Conservation (phyloP, 2,329 filamentous ascomycete species). For the Colletotrichum godetiae region DNA sequence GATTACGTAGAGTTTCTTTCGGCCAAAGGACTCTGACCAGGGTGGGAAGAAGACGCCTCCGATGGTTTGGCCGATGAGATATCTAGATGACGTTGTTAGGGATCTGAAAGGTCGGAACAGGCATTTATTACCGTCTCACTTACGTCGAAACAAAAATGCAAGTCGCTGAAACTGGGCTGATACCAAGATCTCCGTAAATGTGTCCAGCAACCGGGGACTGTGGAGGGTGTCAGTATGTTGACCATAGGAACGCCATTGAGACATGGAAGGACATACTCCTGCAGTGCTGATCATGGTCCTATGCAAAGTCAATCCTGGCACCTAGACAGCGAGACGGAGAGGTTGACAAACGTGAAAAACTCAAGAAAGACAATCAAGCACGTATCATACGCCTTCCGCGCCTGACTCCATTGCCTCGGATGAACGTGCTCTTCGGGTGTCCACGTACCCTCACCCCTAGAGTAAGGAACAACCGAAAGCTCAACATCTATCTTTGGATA, state of each 20-base stretch:
- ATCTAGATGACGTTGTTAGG: neutral
- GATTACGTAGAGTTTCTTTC: slow-evolving; percentile 17
- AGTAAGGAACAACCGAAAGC: no score
- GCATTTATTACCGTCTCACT: neutral
- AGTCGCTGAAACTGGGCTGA: slow-evolving; percentile 3
- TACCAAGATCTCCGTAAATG: neutral
- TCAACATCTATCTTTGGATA: no score
- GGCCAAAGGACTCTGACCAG: slow-evolving; percentile 20
- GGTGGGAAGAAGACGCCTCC: slow-evolving; percentile 19
- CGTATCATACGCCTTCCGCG: slow-evolving; percentile 17
- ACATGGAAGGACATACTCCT: slow-evolving; percentile 8
- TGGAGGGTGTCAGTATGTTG: neutral
- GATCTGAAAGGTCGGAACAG: neutral
- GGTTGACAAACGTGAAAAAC: slow-evolving; percentile 14
- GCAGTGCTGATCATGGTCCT: slow-evolving; percentile 19
- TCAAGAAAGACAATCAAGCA: slow-evolving; percentile 13
- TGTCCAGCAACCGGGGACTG: slow-evolving; percentile 3
- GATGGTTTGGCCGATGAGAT: slow-evolving; percentile 18
- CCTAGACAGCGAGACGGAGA: accelerated
- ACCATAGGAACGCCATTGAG: no score
- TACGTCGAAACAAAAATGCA: slow-evolving; percentile 13
- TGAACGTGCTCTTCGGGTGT: neutral
- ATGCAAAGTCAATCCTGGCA: neutral
- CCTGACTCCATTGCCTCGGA: slow-evolving; percentile 5
- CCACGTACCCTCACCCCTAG: neutral